Evolutionary conservation across 2,329 filamentous ascomycete genomes (phyloP).

Genomic region (Hymenoscyphus salicellus): DNA sequence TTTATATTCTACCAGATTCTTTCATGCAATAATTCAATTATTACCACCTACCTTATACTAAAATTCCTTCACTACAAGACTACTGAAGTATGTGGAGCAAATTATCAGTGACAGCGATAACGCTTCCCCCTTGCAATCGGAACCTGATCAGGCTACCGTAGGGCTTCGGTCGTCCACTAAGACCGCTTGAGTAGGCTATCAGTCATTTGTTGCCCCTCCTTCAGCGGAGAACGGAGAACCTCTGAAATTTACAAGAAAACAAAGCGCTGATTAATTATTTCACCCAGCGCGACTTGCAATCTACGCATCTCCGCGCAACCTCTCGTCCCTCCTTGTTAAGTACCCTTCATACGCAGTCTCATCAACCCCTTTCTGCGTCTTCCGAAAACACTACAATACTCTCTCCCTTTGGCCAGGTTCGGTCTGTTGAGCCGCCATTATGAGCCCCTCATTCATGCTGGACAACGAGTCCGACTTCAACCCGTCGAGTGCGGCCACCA

Average conservation of each 20-base stretch:
- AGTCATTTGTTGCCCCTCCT: neutral
- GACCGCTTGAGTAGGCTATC: neutral
- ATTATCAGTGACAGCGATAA: neutral
- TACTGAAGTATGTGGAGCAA: too few relatives aligned
- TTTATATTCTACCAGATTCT: too few relatives aligned
- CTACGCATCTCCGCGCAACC: conserved; percentile 12
- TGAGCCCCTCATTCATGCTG: conserved; percentile 34
- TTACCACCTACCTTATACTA: too few relatives aligned
- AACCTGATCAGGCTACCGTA: neutral
- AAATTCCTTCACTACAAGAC: too few relatives aligned
- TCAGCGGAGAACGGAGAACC: neutral
- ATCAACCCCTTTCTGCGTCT: neutral
- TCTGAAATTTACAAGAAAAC: neutral
- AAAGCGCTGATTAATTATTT: conserved; percentile 7
- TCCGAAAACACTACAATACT: neutral
- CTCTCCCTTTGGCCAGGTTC: neutral
- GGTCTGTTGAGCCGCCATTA: conserved; percentile 16
- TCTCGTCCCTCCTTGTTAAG: neutral
- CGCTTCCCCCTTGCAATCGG: neutral
- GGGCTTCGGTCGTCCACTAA: neutral
- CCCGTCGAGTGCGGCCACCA: conserved; percentile 16
- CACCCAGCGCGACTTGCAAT: neutral
- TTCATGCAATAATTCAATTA: too few relatives aligned
- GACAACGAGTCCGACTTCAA: conserved; percentile 35
- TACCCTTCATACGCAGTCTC: neutral